phyloP scores from a whole-genome alignment of 176 grass and related monocot genomes.

The Zea mays region DNA sequence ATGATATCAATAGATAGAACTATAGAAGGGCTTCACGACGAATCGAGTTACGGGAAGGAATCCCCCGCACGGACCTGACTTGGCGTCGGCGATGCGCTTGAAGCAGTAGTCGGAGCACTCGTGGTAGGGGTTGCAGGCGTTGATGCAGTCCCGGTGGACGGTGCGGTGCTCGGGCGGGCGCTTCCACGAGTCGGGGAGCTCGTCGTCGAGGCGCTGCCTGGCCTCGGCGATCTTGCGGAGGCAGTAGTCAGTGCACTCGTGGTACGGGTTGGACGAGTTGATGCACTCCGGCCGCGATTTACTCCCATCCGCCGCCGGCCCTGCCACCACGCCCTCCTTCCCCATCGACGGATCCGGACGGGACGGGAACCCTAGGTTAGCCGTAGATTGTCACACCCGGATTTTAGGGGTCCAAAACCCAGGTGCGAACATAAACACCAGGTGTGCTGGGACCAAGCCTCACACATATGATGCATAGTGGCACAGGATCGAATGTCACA shows the following conservation, averaged over 20 bases:
- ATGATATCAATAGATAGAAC: neutral
- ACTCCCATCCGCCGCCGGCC: neutral
- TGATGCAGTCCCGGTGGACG: conserved; percentile 69
- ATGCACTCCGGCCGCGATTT: conserved; percentile 54
- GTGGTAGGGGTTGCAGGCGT: conserved; percentile 70
- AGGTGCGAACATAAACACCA: no score
- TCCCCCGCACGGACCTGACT: neutral
- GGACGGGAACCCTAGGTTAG: conserved; percentile 20
- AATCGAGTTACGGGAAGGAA: neutral
- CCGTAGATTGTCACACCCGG: no score
- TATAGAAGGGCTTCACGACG: neutral
- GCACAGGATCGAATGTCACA: no score
- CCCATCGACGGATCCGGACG: conserved; percentile 5
- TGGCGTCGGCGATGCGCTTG: conserved; percentile 58
- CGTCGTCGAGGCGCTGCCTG: conserved; percentile 39
- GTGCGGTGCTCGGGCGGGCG: conserved; percentile 41
- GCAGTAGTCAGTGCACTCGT: conserved; percentile 80
- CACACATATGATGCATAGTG: no score
- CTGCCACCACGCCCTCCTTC: neutral
- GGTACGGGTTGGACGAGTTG: conserved; percentile 72
- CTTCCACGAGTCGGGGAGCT: neutral
- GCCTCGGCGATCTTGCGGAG: conserved; percentile 56
- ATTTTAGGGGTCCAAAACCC: no score
- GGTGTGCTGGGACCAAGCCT: no score
- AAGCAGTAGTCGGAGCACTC: conserved; percentile 70